phyloP scores from a whole-genome alignment of 2,329 filamentous ascomycete genomes.

The Sporothrix schenckii region DNA sequence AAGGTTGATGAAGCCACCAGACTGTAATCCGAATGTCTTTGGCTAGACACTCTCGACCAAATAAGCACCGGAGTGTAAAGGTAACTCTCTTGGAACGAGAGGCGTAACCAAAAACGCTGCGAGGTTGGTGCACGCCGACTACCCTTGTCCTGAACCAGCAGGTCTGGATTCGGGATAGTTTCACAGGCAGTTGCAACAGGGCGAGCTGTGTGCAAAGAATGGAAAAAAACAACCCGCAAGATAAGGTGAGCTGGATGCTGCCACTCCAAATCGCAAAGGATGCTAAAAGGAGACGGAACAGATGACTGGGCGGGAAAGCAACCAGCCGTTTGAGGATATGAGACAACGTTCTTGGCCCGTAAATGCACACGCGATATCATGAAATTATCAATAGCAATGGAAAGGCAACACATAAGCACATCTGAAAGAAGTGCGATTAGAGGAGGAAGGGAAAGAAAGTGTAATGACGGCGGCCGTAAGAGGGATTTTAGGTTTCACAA shows the following conservation, averaged over 20 bases:
- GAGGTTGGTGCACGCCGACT: too few species aligned
- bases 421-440: background rate
- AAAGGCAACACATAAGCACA: background rate
- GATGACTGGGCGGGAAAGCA: too few species aligned
- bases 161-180: too few species aligned
- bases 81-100: too few species aligned
- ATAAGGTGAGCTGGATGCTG: background rate
- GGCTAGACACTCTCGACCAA: too few species aligned
- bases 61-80: too few species aligned
- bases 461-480: background rate
- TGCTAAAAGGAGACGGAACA: background rate
- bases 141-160: too few species aligned
- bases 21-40: background rate
- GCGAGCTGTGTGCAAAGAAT: too few species aligned
- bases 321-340: too few species aligned
- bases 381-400: background rate
- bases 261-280: background rate
- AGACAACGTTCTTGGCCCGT: too few species aligned
- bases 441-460: background rate
- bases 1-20: background rate
- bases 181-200: too few species aligned
- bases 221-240: background rate
- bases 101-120: too few species aligned
- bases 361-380: background rate
- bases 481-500: background rate